Evolutionary conservation across 768 basidiomycete genomes (phyloP).

Genomic region (Crassisporium funariophilum): DNA sequence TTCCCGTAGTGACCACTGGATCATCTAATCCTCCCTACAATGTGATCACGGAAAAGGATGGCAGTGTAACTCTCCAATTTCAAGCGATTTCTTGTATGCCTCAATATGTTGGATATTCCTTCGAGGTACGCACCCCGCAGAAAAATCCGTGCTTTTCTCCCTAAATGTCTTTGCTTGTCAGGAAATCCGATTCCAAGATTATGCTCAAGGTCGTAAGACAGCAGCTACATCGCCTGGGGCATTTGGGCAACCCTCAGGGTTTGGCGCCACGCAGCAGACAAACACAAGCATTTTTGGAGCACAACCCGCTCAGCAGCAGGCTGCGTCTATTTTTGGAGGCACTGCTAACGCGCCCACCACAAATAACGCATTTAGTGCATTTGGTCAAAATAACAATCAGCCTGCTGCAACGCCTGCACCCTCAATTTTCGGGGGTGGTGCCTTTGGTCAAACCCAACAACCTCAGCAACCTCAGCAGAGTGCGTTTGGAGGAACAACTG

Average conservation of each 20-base stretch:
- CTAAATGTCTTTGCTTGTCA: conserved; percentile 26
- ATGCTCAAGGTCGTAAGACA: conserved; percentile 72
- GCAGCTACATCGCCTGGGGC: conserved; percentile 41
- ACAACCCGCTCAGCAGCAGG: conserved; percentile 43
- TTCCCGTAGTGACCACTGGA: conserved; percentile 69
- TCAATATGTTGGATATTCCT: conserved; percentile 73
- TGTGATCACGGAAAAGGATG: conserved; percentile 77
- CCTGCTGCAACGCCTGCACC: conserved; percentile 28
- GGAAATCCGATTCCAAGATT: conserved; percentile 81
- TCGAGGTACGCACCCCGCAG: conserved; percentile 74
- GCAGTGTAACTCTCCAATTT: conserved; percentile 60
- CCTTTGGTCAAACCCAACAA: conserved; percentile 33
- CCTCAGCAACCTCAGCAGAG: conserved; percentile 21
- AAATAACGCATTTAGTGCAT: conserved; percentile 44
- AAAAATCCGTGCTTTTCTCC: conserved; percentile 2
- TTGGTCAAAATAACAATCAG: conserved; percentile 35
- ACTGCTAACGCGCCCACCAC: conserved; percentile 33
- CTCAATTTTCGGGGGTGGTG: conserved; percentile 39
- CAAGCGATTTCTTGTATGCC: conserved; percentile 85
- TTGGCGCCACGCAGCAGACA: conserved; percentile 47
- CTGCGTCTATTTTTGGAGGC: conserved; percentile 39
- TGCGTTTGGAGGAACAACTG: conserved; percentile 29
- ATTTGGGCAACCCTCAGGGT: conserved; percentile 57
- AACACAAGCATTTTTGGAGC: conserved; percentile 49
- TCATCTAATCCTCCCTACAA: conserved; percentile 29